Conservation (phyloP, 1,284 basidiomycete genomes). For the Trichosporon inkin region DNA sequence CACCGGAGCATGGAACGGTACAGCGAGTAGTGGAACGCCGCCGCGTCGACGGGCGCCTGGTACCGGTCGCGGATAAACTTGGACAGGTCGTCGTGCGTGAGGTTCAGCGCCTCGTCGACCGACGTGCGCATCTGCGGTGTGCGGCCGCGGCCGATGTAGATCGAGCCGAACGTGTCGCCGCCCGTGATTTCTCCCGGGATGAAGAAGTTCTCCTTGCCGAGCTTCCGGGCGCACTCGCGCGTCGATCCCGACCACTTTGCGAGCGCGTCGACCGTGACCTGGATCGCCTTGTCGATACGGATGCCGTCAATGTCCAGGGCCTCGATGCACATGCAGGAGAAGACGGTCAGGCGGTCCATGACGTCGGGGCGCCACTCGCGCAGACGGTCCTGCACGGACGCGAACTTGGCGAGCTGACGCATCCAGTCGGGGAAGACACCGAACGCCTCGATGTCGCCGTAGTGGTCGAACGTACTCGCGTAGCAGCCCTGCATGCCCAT, state of each 20-base stretch:
- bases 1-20: slow-evolving; percentile 78
- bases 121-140: slow-evolving; percentile 61
- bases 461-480: slow-evolving; percentile 81
- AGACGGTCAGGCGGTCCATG: slow-evolving; percentile 67
- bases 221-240: slow-evolving; percentile 63
- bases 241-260: slow-evolving; percentile 69
- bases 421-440: slow-evolving; percentile 76
- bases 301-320: slow-evolving; percentile 86
- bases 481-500: slow-evolving; percentile 65
- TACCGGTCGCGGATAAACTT: slow-evolving; percentile 71
- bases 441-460: slow-evolving; percentile 91
- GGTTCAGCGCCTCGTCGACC: slow-evolving; percentile 60
- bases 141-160: slow-evolving; percentile 83
- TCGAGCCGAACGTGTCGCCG: slow-evolving; percentile 78
- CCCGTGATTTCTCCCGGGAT: slow-evolving; percentile 91
- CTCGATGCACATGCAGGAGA: slow-evolving; percentile 76
- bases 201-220: slow-evolving; percentile 80
- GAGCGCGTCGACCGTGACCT: slow-evolving; percentile 76
- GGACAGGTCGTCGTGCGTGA: slow-evolving; percentile 58
- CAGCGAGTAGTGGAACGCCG: slow-evolving; percentile 86
- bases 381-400: slow-evolving; percentile 87
- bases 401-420: slow-evolving; percentile 87
- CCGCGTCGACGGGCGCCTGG: slow-evolving; percentile 64
- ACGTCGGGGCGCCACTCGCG: slow-evolving; percentile 78
- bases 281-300: slow-evolving; percentile 88